A percentile compares a stretch with the other conserved stretches of the same genome.
Evolutionary conservation across 768 basidiomycete species (phyloP).

Genomic region (Tephrocybe sp.): DNA sequence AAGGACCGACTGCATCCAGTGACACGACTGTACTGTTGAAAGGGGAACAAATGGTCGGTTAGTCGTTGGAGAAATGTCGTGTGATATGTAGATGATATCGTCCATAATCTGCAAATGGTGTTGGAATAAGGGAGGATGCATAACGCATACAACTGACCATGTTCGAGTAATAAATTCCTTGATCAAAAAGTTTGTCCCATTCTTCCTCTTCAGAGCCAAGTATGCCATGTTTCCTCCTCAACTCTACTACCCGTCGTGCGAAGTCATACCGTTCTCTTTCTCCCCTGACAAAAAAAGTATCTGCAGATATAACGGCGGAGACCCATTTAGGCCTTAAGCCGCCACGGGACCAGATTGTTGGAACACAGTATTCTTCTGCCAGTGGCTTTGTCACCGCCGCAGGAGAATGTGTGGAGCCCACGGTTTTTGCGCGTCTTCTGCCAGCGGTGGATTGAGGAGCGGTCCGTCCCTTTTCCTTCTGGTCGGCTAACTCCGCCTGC

Average conservation of each 20-base stretch:
- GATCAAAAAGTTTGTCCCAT: conserved; percentile 67
- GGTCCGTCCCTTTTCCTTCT: background rate
- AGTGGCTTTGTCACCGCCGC: background rate
- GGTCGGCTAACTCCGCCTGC: conserved; percentile 13
- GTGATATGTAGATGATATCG: conserved; percentile 71
- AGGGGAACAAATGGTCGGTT: conserved; percentile 67
- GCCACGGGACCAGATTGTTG: conserved; percentile 69
- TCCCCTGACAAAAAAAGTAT: conserved; percentile 74
- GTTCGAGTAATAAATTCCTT: conserved; percentile 82
- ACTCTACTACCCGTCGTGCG: conserved; percentile 71
- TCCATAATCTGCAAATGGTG: conserved; percentile 62
- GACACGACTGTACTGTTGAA: conserved; percentile 66
- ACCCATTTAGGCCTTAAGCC: conserved; percentile 77
- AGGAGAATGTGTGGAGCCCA: conserved; percentile 8
- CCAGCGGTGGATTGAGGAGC: background rate
- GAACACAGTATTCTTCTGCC: conserved; percentile 25
- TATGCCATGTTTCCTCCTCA: conserved; percentile 57
- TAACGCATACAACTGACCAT: conserved; percentile 53
- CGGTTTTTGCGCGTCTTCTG: conserved; percentile 20
- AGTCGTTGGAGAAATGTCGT: conserved; percentile 72
- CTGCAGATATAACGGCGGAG: conserved; percentile 68
- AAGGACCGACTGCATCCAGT: conserved; percentile 76
- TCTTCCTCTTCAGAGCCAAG: conserved; percentile 63
- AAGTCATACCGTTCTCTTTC: conserved; percentile 82
- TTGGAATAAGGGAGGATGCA: background rate